These are phyloP conservation scores for Paraphaeosphaeria minitans DNA, from an alignment of 2,329 filamentous ascomycete species.

Conservation along the genomic window DNA sequence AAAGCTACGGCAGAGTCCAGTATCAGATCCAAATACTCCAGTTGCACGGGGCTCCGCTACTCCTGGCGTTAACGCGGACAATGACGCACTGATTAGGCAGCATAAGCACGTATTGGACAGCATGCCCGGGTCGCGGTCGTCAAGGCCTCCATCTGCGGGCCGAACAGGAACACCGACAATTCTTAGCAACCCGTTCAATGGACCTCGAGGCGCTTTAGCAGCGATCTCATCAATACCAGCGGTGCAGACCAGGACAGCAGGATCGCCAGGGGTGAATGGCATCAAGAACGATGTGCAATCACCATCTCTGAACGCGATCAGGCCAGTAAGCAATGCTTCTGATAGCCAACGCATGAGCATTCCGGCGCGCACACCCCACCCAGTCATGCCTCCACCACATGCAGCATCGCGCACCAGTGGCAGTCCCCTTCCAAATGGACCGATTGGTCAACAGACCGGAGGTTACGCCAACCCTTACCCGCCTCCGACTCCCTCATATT, in stretches of 20 bases:
- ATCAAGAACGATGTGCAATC: conserved; percentile 51
- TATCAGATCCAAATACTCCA: conserved; percentile 48
- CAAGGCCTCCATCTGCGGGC: conserved; percentile 33
- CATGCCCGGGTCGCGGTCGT: conserved; percentile 48
- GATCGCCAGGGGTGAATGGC: conserved; percentile 39
- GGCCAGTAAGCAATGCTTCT: conserved; percentile 43
- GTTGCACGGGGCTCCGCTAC: conserved; percentile 49
- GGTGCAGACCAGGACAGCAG: conserved; percentile 38
- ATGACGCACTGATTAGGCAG: conserved; percentile 59
- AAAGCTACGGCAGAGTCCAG: conserved; percentile 54
- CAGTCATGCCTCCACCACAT: conserved; percentile 48
- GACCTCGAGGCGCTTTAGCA: conserved; percentile 28
- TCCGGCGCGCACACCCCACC: conserved; percentile 38
- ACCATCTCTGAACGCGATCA: conserved; percentile 49
- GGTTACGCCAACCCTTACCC: conserved; percentile 34
- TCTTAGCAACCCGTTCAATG: conserved; percentile 36
- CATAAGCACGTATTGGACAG: conserved; percentile 58
- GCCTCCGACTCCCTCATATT: conserved; percentile 35
- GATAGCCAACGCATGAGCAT: conserved; percentile 39
- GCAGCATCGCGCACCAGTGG: conserved; percentile 46
- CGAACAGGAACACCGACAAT: conserved; percentile 32
- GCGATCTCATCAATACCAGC: conserved; percentile 27
- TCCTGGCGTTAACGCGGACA: conserved; percentile 59
- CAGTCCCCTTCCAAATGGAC: conserved; percentile 49
- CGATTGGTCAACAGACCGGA: conserved; percentile 29